Base-by-base conservation (phyloP, 2,329 filamentous ascomycete species). In the Monosporascus sp. region DNA sequence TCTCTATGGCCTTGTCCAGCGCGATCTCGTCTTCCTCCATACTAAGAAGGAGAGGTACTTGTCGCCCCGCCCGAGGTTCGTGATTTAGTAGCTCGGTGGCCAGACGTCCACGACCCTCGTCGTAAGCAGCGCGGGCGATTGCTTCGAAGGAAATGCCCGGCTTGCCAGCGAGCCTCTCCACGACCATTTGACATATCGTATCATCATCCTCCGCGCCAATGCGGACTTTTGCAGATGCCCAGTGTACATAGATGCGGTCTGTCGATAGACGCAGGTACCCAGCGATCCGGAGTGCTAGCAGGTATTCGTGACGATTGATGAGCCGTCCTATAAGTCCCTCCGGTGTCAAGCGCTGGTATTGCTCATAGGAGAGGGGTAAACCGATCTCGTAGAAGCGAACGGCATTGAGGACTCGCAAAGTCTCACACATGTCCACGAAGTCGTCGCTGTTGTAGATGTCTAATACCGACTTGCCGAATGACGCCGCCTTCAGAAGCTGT, bases 391-490 rank as follows among this genome's bases (percentile, higher is more conserved):
- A 97, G 69, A 89, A 95, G 49, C 94, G 85, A 14, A 93, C 88
- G 6, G 93, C 93, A 63, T 97, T 97, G 47, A 99, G 78, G 0
- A 99, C 92, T 17, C 94, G 86, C 17, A 99, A 74, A 1, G 87
- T 94, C 70, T 99, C 93, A 61, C 91, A 96, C 86, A 97, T 97
- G 57, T 97, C 93, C 51, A 99, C 94, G 71, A 97, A 99, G 59
- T 99, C 93, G 65, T 99, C 94, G 65, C 92, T 97, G 70, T 94
- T 97, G 72, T 97, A 99, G 14, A 97, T 85, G 63, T 97, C 94
- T 3, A 99, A 80, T 0, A 97, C 94, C 0, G 94, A 97, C 70
- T 99, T 99, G 56, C 94, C 94, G 68, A 97, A 97, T 0, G 93
- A 97, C 0, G 94, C 94, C 6, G 94, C 94, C 68, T 95, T 95